phyloP scores from a whole-genome alignment of 768 basidiomycete genomes.

The Lentinus tigrinus region DNA sequence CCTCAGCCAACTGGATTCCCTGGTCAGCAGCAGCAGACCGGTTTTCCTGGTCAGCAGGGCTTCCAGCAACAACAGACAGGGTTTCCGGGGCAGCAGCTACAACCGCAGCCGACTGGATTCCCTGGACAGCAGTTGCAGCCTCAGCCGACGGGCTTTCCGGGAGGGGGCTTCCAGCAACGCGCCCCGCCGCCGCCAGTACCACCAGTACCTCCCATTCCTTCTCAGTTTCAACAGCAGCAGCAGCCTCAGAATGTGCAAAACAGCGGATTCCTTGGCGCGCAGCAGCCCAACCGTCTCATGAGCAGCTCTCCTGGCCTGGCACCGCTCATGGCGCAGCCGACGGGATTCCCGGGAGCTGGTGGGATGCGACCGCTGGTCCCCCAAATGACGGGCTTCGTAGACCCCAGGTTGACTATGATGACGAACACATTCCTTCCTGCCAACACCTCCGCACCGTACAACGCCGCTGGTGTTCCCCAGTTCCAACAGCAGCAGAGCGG shows the following conservation, averaged over 20 bases:
- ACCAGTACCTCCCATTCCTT: constrained; percentile 62
- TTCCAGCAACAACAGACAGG: constrained; percentile 66
- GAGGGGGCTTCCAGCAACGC: constrained; percentile 39
- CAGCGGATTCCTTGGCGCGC: constrained; percentile 42
- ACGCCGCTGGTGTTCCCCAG: constrained; percentile 60
- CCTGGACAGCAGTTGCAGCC: constrained; percentile 32
- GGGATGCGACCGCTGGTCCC: constrained; percentile 51
- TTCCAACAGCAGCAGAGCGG: constrained; percentile 59
- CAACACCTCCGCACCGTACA: constrained; percentile 58
- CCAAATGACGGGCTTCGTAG: constrained; percentile 77
- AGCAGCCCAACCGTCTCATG: constrained; percentile 49
- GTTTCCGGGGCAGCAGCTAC: constrained; percentile 39
- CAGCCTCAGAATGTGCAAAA: constrained; percentile 38
- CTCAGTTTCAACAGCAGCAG: constrained; percentile 58
- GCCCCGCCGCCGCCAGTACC: constrained; percentile 60
- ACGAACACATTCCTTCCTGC: constrained; percentile 89
- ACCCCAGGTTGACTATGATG: constrained; percentile 87
- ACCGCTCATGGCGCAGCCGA: constrained; percentile 49
- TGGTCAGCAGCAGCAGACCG: constrained; percentile 16
- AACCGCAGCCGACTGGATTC: constrained; percentile 62
- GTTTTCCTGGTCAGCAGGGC: constrained; percentile 6
- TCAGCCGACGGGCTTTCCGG: constrained; percentile 34
- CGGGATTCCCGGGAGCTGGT: constrained; percentile 52
- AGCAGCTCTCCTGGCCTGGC: constrained; percentile 54
- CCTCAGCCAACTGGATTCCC: constrained; percentile 61